Evolutionary conservation across 2,329 filamentous ascomycete species (phyloP), one percentile per base, ranked within the genome.

Genomic region (Rhinocladiella similis): DNA sequence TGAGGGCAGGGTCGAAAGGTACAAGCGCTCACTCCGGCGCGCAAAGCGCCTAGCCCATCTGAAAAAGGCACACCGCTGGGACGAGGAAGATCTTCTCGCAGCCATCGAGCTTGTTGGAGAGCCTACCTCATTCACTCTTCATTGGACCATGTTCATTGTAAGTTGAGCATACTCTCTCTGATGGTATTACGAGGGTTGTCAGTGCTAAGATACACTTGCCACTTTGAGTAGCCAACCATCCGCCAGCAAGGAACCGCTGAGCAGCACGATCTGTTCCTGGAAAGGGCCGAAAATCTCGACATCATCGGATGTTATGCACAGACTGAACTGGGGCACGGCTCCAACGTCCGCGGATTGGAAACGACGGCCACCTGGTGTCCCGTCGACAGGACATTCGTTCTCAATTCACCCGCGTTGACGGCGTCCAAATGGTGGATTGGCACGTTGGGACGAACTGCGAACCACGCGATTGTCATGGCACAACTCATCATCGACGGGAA

Each of bases 381-480:
- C 0, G 75, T 84, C 4, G 85, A 89, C 70, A 87, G 89, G 77
- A 89, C 85, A 3, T 91, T 91, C 66, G 85, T 78, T 12, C 78
- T 91, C 29, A 84, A 91, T 71, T 89, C 87, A 0, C 88, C 88
- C 10, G 79, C 83, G 59, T 77, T 91, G 52, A 91, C 88, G 1
- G 82, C 88, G 0, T 87, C 86, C 33, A 92, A 92, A 69, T 92
- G 88, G 88, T 92, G 89, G 89, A 90, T 91, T 64, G 89, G 89
- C 1, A 88, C 87, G 12, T 78, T 91, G 4, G 89, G 89, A 47
- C 80, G 86, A 64, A 86, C 85, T 1, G 89, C 89, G 39, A 91
- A 90, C 68, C 81, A 90, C 66, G 89, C 89, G 1, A 83, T 89
- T 2, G 87, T 92, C 2, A 90, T 91, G 79, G 89, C 89, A 0